Base-by-base conservation (phyloP, 2,329 filamentous ascomycete species). In the Diaporthe citri region DNA sequence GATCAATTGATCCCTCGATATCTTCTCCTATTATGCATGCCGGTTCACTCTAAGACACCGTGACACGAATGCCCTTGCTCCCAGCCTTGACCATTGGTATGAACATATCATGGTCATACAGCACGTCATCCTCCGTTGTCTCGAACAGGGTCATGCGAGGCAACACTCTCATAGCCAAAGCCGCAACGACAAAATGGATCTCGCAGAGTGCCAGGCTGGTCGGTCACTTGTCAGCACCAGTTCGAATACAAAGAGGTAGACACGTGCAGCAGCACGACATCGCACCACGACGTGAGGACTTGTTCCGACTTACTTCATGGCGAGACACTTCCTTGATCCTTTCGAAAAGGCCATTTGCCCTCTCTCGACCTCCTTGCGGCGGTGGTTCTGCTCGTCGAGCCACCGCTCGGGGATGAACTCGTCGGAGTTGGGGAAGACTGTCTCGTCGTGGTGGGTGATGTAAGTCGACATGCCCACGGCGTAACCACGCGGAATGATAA, bases 371-470 rank as follows among this genome's bases (percentile, higher is more conserved):
- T 71, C 73, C 56, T 74, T 71, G 25, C 69, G 43, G 25, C 52
- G 67, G 39, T 51, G 31, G 48, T 60, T 71, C 28, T 75, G 60
- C 12, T 70, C 76, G 25, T 73, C 73, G 20, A 79, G 51, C 78
- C 78, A 79, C 25, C 78, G 66, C 57, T 79, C 77, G 9, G 78
- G 78, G 17, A 36, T 41, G 74, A 78, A 79, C 52, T 41, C 52
- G 34, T 69, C 39, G 10, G 77, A 75, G 10, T 76, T 71, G 2
- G 76, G 75, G 57, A 77, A 78, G 17, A 78, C 36, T 5, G 34
- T 39, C 39, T 76, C 70, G 60, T 79, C 75, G 10, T 75, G 72
- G 64, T 76, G 74, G 22, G 74, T 75, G 62, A 77, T 70, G 60
- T 75, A 78, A 0, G 78, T 70, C 1, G 73, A 74, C 76, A 76